Evolutionary conservation across 495 filamentous ascomycete genomes (phyloP).

Genomic region (Aspergillus affinis): DNA sequence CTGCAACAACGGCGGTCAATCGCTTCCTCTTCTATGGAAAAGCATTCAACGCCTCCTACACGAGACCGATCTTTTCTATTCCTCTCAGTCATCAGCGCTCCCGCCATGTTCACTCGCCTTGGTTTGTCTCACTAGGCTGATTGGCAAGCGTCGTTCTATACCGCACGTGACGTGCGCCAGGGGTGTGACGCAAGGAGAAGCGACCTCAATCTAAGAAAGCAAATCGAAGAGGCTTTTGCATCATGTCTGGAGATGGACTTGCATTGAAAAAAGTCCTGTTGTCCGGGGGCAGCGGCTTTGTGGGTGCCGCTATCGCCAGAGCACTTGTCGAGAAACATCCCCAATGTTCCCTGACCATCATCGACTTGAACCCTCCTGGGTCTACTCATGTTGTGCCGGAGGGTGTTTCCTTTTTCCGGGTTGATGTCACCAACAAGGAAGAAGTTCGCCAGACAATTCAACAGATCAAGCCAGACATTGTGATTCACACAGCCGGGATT

Average conservation of each 20-base stretch:
- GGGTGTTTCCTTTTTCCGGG: conserved; percentile 31
- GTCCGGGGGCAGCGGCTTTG: conserved; percentile 55
- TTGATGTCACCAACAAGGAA: conserved; percentile 36
- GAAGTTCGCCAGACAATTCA: conserved; percentile 33
- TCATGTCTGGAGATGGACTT: conserved; percentile 15
- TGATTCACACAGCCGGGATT: conserved; percentile 49
- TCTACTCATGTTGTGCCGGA: conserved; percentile 30
- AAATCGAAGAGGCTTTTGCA: background rate
- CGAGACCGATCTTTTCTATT: no score
- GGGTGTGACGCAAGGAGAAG: background rate
- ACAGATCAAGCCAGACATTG: conserved; percentile 35
- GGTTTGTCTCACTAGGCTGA: background rate
- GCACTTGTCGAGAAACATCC: conserved; percentile 44
- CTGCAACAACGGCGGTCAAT: background rate
- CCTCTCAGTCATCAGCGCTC: background rate
- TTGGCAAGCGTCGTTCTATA: background rate
- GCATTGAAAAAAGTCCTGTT: conserved; percentile 43
- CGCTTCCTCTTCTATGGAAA: no score
- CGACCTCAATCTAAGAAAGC: background rate
- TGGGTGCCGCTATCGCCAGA: conserved; percentile 45
- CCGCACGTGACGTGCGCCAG: no score
- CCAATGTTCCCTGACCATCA: conserved; percentile 41
- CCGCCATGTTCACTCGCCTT: background rate
- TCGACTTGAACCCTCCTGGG: conserved; percentile 41
- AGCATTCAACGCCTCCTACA: no score